Evolutionary conservation across 805 yeast species (phyloP), one percentile per base, ranked within the genome.

Genomic region (Candida ficus): DNA sequence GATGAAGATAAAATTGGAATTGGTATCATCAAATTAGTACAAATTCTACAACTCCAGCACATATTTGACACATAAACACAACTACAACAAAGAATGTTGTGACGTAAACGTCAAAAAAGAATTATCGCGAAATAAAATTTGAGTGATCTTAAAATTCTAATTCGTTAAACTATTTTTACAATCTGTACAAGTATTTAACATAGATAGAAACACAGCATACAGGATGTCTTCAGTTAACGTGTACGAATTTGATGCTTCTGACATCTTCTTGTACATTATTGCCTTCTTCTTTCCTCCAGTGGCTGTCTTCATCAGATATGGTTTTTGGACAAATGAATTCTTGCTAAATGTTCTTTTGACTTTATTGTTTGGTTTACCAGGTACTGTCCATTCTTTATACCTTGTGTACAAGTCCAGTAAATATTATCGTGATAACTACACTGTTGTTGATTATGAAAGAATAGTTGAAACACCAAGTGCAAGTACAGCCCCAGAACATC

Each of bases 311-410:
- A 67, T 81, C 28, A 69, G 88, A 54, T 64, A 78, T 35, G 93
- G 93, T 1, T 39, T 53, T 34, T 78, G 76, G 49, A 67, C 82
- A 3, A 54, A 64, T 26, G 85, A 83, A 37, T 56, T 71, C 13
- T 60, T 78, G 29, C 54, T 85, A 54, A 83, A 83, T 63, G 62
- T 83, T 35, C 53, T 85, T 32, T 71, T 86, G 54, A 80, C 90
- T 18, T 59, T 78, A 47, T 69, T 86, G 43, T 93, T 90, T 30
- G 84, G 79, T 63, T 63, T 85, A 47, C 95, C 95, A 3, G 95
- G 86, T 44, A 71, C 80, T 38, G 56, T 81, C 13, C 87, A 81
- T 52, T 80, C 87, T 5, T 62, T 80, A 37, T 80, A 75, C 14
- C 16, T 37, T 16, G 21, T 33, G 3, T 41, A 41, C 21, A 37